A percentile compares a stretch with the other conserved stretches of the same genome.
These are phyloP conservation scores for Fusarium sp. DNA, from an alignment of 2,329 filamentous ascomycete genomes.

Conservation along the genomic window DNA sequence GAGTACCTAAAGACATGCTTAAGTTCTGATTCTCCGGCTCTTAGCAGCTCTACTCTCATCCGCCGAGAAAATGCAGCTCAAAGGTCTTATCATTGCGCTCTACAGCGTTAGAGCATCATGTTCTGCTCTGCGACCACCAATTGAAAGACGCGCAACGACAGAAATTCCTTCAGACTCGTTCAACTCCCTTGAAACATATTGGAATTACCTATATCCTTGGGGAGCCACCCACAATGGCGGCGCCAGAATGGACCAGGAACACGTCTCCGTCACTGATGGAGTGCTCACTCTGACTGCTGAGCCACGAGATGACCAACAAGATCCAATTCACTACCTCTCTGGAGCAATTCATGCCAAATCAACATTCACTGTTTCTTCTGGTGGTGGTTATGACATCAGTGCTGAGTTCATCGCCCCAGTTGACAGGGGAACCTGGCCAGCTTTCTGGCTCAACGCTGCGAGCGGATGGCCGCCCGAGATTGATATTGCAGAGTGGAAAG, in stretches of 20 bases:
- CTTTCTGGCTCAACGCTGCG: slow-evolving; percentile 33
- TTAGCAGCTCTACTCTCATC: background rate
- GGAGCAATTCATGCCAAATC: slow-evolving; percentile 29
- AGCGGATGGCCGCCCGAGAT: slow-evolving; percentile 32
- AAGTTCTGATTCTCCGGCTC: background rate
- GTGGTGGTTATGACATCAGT: slow-evolving; percentile 26
- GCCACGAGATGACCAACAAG: slow-evolving; percentile 13
- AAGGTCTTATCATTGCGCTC: background rate
- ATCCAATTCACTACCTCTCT: slow-evolving; percentile 30
- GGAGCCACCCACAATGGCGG: slow-evolving; percentile 27
- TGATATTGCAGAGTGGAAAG: slow-evolving; percentile 33
- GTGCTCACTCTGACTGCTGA: slow-evolving; percentile 29
- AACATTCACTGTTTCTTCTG: slow-evolving; percentile 19
- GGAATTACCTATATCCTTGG: slow-evolving; percentile 33
- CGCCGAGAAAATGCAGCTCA: background rate
- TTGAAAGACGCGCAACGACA: slow-evolving; percentile 19
- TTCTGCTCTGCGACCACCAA: background rate
- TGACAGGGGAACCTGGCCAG: slow-evolving; percentile 17
- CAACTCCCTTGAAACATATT: slow-evolving; percentile 23
- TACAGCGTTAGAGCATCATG: slow-evolving; percentile 4
- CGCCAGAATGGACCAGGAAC: slow-evolving; percentile 26
- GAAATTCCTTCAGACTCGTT: slow-evolving; percentile 27
- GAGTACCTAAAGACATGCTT: background rate
- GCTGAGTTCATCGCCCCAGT: slow-evolving; percentile 31
- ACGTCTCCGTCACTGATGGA: slow-evolving; percentile 21